Evolutionary conservation across 805 yeast genomes (phyloP).

Genomic region (Yarrowia porcina): DNA sequence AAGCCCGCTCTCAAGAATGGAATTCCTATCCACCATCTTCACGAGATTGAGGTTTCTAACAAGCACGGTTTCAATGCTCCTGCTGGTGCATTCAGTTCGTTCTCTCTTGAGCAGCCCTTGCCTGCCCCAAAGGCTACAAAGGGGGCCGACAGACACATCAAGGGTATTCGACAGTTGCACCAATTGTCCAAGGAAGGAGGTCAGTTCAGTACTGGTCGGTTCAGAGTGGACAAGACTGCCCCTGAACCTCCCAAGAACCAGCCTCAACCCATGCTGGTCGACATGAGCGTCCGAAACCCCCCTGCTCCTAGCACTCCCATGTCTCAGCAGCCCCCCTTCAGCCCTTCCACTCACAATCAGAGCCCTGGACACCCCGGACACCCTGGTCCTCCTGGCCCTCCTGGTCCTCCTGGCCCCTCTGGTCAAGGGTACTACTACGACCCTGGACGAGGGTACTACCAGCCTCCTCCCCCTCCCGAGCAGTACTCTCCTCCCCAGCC

Average conservation of each 20-base stretch:
- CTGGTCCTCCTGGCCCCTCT: neutral
- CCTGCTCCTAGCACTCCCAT: neutral
- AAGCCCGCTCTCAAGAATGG: too few species aligned
- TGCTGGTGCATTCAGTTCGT: neutral
- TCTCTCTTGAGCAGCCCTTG: neutral
- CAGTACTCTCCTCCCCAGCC: neutral
- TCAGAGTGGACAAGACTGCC: neutral
- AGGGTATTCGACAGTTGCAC: conserved; percentile 10
- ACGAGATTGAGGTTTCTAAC: too few species aligned
- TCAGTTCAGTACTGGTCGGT: neutral
- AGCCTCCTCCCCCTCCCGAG: neutral
- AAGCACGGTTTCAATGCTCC: neutral
- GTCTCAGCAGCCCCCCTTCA: neutral
- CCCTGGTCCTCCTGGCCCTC: neutral
- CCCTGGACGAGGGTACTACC: neutral
- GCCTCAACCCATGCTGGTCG: neutral
- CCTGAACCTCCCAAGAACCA: neutral
- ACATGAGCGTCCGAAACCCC: neutral
- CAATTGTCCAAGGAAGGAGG: neutral
- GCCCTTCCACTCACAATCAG: neutral
- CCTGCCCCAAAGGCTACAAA: neutral
- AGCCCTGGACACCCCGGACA: neutral
- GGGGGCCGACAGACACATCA: neutral
- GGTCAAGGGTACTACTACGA: neutral
- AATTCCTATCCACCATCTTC: neutral